phyloP scores from a whole-genome alignment of 208 protist genomes.

The Leishmania aethiopica region DNA sequence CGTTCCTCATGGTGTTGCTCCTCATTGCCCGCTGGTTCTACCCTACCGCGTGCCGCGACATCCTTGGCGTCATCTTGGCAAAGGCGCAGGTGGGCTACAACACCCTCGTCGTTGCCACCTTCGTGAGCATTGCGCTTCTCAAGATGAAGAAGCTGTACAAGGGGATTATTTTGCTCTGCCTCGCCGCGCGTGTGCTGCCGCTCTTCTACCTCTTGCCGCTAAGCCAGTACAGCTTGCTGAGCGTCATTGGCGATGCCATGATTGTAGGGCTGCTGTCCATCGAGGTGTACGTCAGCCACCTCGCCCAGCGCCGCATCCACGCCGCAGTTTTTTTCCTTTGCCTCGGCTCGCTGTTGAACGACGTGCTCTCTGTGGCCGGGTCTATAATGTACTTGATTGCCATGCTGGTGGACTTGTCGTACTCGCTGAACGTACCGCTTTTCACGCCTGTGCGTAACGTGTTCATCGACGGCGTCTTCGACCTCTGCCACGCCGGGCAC shows the following conservation, averaged over 20 bases:
- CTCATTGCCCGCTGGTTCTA: constrained; percentile 62
- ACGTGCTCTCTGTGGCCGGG: constrained; percentile 70
- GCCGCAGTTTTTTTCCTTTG: constrained; percentile 82
- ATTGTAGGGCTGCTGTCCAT: constrained; percentile 83
- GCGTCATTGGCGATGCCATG: constrained; percentile 85
- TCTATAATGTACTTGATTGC: constrained; percentile 80
- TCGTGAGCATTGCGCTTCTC: constrained; percentile 70
- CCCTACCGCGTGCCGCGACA: constrained; percentile 25
- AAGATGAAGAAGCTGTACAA: constrained; percentile 71
- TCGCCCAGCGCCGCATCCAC: constrained; percentile 85
- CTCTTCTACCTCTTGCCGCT: constrained; percentile 82
- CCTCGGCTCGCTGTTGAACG: constrained; percentile 87
- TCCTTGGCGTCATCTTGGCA: constrained; percentile 21
- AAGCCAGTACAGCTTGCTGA: constrained; percentile 64
- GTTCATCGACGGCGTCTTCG: constrained; percentile 93
- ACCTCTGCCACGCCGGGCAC: constrained; percentile 93
- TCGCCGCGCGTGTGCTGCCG: constrained; percentile 68
- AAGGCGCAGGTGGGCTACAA: constrained; percentile 49
- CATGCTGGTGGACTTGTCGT: constrained; percentile 87
- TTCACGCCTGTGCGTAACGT: constrained; percentile 92
- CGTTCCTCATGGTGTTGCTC: constrained; percentile 69
- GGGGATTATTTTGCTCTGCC: constrained; percentile 64
- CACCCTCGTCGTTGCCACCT: constrained; percentile 54
- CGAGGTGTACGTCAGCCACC: constrained; percentile 89
- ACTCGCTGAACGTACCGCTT: constrained; percentile 87